phyloP scores from a whole-genome alignment of 148 eudicot species.

The Camellia sinensis region DNA sequence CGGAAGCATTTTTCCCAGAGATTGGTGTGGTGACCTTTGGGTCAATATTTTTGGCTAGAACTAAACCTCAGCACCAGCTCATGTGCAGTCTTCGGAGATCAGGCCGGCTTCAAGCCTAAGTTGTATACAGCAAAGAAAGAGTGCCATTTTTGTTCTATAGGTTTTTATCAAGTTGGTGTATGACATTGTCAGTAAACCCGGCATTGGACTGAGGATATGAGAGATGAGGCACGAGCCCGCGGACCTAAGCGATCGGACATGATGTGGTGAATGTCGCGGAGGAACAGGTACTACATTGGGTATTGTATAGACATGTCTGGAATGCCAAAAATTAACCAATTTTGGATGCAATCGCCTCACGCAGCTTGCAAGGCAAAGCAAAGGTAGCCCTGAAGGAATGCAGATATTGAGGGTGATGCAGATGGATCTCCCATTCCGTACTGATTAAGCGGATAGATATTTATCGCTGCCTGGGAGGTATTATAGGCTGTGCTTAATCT shows the following conservation, averaged over 20 bases:
- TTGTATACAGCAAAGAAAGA: constrained; percentile 91
- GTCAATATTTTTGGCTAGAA: constrained; percentile 16
- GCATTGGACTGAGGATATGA: constrained; percentile 91
- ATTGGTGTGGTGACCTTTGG: constrained; percentile 28
- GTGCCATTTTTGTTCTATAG: constrained; percentile 94
- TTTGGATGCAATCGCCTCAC: constrained; percentile 89
- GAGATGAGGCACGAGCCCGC: constrained; percentile 90
- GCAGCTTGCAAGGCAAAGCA: constrained; percentile 83
- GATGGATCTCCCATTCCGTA: constrained; percentile 87
- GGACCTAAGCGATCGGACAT: constrained; percentile 52
- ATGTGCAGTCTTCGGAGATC: constrained; percentile 58
- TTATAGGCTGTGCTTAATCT: background rate
- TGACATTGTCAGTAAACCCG: constrained; percentile 74
- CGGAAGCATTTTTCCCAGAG: constrained; percentile 34
- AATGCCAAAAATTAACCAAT: constrained; percentile 93
- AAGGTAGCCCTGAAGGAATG: constrained; percentile 86
- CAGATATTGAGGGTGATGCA: constrained; percentile 79
- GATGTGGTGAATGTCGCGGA: constrained; percentile 85
- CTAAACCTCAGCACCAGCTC: constrained; percentile 31
- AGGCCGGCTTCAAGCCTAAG: constrained; percentile 80
- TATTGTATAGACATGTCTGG: constrained; percentile 70
- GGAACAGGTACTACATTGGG: constrained; percentile 89
- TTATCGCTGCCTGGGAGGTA: constrained; percentile 97
- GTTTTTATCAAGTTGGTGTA: constrained; percentile 74
- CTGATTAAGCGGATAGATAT: constrained; percentile 92